Percentiles rank a stretch among this genome's conserved stretches.
These are phyloP conservation scores for Cutaneotrichosporon spelunceum DNA, from an alignment of 1,284 basidiomycete species.

Conservation along the genomic window DNA sequence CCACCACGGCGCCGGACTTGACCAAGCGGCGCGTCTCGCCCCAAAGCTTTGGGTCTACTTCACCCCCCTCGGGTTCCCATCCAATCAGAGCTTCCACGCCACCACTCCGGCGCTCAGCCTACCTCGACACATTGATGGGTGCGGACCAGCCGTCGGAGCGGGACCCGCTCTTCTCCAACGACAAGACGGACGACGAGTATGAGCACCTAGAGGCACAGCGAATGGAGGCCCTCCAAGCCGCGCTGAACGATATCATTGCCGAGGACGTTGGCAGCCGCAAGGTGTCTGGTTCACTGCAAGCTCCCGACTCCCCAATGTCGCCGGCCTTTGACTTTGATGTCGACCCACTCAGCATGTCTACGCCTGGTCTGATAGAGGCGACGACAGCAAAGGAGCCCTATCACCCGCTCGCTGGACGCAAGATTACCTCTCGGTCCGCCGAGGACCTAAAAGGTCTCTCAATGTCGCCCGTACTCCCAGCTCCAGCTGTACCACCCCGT, in stretches of 20 bases:
- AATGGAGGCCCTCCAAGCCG: constrained; percentile 91
- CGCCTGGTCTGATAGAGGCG: constrained; percentile 2
- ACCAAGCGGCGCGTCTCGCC: constrained; percentile 20
- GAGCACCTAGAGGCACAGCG: constrained; percentile 55
- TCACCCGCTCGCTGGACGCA: constrained; percentile 16
- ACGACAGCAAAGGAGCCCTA: background rate
- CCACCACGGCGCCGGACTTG: constrained; percentile 4
- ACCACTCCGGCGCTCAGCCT: constrained; percentile 25
- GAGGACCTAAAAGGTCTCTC: constrained; percentile 33
- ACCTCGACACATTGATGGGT: constrained; percentile 46
- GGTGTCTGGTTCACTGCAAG: background rate
- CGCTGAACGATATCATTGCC: constrained; percentile 88
- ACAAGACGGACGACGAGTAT: constrained; percentile 49
- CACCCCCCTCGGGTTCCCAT: background rate
- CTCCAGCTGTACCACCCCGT: background rate
- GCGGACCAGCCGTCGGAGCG: constrained; percentile 55
- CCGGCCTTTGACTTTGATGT: background rate
- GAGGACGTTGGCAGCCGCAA: constrained; percentile 55
- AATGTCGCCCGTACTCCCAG: constrained; percentile 8
- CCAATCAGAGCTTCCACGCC: background rate
- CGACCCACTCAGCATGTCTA: constrained; percentile 17
- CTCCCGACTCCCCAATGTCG: background rate
- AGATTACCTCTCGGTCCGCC: constrained; percentile 34
- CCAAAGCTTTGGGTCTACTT: background rate
- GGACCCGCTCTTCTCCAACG: constrained; percentile 36